Evolutionary conservation across 2,329 filamentous ascomycete species (phyloP).

Genomic region (Verticillium albo-atrum): DNA sequence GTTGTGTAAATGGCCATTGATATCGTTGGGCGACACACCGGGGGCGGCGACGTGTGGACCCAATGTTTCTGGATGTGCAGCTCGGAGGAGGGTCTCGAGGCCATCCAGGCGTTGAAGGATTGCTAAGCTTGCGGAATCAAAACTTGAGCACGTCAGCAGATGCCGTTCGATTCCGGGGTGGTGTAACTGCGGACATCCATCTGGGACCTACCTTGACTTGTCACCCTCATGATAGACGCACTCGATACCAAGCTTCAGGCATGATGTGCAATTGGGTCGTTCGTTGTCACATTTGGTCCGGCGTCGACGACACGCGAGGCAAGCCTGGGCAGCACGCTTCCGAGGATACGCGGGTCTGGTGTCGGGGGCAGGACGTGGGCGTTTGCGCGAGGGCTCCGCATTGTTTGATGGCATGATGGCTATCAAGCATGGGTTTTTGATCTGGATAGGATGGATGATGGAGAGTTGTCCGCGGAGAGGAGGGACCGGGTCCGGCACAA

Average conservation of each 20-base stretch:
- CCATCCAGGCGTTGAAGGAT: not conserved
- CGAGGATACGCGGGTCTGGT: conserved; percentile 3
- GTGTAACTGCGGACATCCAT: too few species aligned
- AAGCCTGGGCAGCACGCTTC: conserved; percentile 3
- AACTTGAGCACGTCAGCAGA: not conserved
- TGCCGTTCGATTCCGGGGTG: too few species aligned
- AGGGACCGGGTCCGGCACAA: not conserved
- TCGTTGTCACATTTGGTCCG: conserved; percentile 3
- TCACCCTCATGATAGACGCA: conserved; percentile 4
- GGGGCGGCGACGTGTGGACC: too few species aligned
- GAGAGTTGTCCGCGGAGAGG: not conserved
- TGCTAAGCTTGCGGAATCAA: conserved; percentile 3
- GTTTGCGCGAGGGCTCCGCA: not conserved
- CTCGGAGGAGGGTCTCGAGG: not conserved
- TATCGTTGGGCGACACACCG: too few species aligned
- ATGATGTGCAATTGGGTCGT: not conserved
- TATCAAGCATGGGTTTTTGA: not conserved
- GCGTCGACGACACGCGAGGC: conserved; percentile 1
- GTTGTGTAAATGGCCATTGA: too few species aligned
- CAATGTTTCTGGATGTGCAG: not conserved
- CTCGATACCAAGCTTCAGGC: conserved; percentile 1
- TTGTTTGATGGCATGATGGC: not conserved
- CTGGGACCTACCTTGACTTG: conserved; percentile 5
- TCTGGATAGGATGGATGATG: not conserved
- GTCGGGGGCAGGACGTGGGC: not conserved